Evolutionary conservation across 345 rosid genomes (phyloP), one percentile per base, ranked within the genome.

Genomic region (Eucalyptus sp.): DNA sequence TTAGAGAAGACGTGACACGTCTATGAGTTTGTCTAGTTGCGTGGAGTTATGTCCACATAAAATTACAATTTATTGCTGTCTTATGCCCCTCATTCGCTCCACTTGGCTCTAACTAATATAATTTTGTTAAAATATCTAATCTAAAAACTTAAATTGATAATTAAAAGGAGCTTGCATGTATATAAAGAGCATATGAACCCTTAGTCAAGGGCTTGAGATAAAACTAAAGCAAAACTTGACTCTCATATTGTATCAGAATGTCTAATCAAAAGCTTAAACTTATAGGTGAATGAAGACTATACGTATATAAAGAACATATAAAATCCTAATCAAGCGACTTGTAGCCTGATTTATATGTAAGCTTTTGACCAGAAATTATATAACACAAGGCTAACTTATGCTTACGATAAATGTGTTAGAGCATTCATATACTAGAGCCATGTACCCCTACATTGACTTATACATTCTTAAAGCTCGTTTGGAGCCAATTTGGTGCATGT

Each of bases 161-260:
- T 4, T 64, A 14, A 13, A 64, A 7, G 37, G 18, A 64, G 17
- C 20, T 0, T 13, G 3, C 16, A n/a, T 14, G 2, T 64, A 64
- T n/a, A 64, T 64, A 64, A 64, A 64, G 71, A 14, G 33, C 33
- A 29, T n/a, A 64, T 13, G 10, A 64, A 64, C 12, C 43, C 5
- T 18, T 68, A 68, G 43, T 31, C 12, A 68, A 68, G 22, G 43
- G 76, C 17, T 64, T 4, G 12, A 31, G 9, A 31, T 68, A 31
- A 68, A 31, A 68, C 2, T 31, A 37, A 33, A 31, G 4, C 7
- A 31, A 0, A 31, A 68, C 24, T 29, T n/a, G 37, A 7, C 33
- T 31, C 3, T 31, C 3, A 16, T 7, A 66, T 2, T 10, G 1
- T 66, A 10, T 16, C 16, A 16, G 0, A 31, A 31, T 68, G 22